Conservation (phyloP, 805 yeast species). For the Wickerhamomyces bisporus region DNA sequence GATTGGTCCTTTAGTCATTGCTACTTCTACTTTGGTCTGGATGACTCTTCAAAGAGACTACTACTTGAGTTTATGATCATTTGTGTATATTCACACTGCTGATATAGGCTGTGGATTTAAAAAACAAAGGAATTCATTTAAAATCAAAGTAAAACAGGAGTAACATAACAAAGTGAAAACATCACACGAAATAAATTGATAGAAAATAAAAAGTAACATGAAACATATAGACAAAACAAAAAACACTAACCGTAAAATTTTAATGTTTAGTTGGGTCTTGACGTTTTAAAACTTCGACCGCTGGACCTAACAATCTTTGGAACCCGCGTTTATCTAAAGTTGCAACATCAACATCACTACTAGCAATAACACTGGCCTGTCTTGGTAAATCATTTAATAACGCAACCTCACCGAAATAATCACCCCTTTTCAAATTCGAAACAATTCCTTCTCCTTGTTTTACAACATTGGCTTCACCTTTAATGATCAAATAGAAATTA, state of each 20-base stretch:
- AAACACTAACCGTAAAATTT: not conserved
- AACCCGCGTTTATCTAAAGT: constrained; percentile 89
- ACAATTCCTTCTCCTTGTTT: constrained; percentile 57
- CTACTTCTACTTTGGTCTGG: constrained; percentile 73
- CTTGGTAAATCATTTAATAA: constrained; percentile 87
- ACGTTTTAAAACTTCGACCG: constrained; percentile 77
- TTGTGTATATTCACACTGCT: not conserved
- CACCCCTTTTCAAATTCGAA: constrained; percentile 65
- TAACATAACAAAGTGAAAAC: no score
- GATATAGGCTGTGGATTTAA: no score
- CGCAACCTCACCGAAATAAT: constrained; percentile 96
- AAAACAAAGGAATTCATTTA: no score
- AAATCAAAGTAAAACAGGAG: no score
- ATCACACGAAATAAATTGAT: no score
- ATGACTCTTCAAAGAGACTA: constrained; percentile 67
- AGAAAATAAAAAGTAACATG: no score
- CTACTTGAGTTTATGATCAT: constrained; percentile 30
- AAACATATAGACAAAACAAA: no score
- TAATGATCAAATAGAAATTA: constrained; percentile 67
- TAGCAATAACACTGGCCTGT: constrained; percentile 86
- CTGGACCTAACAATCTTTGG: constrained; percentile 91
- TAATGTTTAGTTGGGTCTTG: constrained; percentile 68
- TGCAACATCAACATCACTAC: constrained; percentile 76
- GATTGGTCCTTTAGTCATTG: constrained; percentile 81
- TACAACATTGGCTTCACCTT: constrained; percentile 76